Evolutionary conservation across 208 protist genomes (phyloP), one percentile per base, ranked within the genome.

Genomic region (Acanthamoeba divionensis): DNA sequence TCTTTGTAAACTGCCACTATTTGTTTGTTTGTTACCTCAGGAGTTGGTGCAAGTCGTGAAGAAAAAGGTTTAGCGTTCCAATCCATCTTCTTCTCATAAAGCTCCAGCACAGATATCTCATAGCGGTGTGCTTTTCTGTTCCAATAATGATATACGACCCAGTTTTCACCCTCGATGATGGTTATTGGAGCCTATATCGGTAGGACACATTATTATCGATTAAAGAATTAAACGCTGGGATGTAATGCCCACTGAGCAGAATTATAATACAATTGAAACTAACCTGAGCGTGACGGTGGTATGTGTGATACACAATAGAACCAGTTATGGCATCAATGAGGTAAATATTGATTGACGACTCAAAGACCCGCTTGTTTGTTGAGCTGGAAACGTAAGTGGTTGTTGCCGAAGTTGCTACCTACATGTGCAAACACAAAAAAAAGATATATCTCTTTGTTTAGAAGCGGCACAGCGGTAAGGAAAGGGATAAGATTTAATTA

Each of bases 111-210:
- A 24, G 65, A 73, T 54, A 93, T 90, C 4, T 86, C 47, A 66
- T 85, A 89, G 6, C 82, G 48, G 21, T 93, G 77, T 10, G 47
- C 9, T 18, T 50, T n/a, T 6, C 57, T 18, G 52, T 91, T 90
- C 38, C 36, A 91, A 8, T 79, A 69, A 18, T 89, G 57, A 47
- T 90, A 94, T 18, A 94, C 90, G 9, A 94, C 73, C 52, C 82
- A 86, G 63, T 94, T 94, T 33, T 94, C 92, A 52, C 83, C 69
- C 12, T 90, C 73, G 9, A 92, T 65, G 10, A 92, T 77, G 9
- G 54, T 52, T 12, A 94, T 54, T 0, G 89, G 44, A 8, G 29
- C 55, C 50, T 83, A 52, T 4, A 1, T 21, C 31, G 15, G n/a
- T 26, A 44, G 18, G 29, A 69, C 21, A 12, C 13, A 1, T 55